phyloP scores from a whole-genome alignment of 2,329 filamentous ascomycete species.

The Sclerotinia borealis region DNA sequence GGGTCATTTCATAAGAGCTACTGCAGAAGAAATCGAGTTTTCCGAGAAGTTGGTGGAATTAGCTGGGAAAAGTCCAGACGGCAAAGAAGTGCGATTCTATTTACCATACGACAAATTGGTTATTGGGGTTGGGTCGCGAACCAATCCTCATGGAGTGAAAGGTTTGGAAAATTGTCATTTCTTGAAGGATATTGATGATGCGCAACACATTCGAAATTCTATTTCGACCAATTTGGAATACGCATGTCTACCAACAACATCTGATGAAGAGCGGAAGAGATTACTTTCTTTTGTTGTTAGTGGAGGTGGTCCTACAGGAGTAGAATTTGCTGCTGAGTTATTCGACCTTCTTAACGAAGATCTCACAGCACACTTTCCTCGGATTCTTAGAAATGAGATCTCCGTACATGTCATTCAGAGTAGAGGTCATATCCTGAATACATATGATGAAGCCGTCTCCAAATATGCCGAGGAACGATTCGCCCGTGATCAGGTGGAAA shows the following conservation, averaged over 20 bases:
- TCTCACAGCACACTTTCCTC: conserved; percentile 74
- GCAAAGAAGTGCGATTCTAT: conserved; percentile 78
- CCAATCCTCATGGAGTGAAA: conserved; percentile 93
- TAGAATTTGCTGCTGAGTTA: conserved; percentile 94
- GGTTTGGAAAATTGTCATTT: conserved; percentile 92
- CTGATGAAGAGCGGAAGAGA: conserved; percentile 78
- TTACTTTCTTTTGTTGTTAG: conserved; percentile 94
- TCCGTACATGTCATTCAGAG: conserved; percentile 97
- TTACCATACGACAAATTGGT: conserved; percentile 96
- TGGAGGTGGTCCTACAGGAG: conserved; percentile 90
- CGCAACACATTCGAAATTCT: conserved; percentile 79
- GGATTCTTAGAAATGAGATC: conserved; percentile 90
- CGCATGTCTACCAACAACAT: conserved; percentile 86
- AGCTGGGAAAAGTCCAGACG: conserved; percentile 62
- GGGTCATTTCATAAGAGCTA: conserved; percentile 86
- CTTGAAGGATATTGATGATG: conserved; percentile 91
- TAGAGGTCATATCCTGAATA: conserved; percentile 91
- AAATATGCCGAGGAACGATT: conserved; percentile 89
- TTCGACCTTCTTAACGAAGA: conserved; percentile 97
- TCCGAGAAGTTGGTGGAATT: conserved; percentile 86
- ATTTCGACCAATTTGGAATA: conserved; percentile 85
- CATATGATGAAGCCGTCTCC: conserved; percentile 91
- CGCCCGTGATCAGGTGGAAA: conserved; percentile 81
- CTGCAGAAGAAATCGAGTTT: conserved; percentile 85
- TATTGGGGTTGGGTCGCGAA: conserved; percentile 83